Conservation (phyloP, 2,329 filamentous ascomycete genomes). For the Grosmannia serpens region DNA sequence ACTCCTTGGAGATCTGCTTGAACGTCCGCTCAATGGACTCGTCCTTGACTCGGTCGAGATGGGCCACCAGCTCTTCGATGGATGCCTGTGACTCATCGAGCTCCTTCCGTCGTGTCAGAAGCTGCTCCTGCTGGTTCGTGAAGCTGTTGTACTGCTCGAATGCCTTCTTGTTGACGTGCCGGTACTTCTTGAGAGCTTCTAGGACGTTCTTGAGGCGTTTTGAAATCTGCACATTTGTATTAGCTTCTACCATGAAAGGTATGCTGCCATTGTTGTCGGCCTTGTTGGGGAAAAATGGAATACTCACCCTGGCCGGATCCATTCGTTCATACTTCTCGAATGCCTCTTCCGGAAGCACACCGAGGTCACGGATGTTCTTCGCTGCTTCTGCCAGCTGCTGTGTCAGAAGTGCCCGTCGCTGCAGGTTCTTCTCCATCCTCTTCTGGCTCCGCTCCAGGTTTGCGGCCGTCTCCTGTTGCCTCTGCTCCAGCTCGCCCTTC, state of each 20-base stretch:
- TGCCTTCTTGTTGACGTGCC: conserved; percentile 98
- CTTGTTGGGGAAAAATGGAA: background rate
- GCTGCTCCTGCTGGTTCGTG: conserved; percentile 77
- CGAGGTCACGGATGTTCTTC: conserved; percentile 83
- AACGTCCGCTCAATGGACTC: conserved; percentile 98
- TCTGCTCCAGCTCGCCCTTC: conserved; percentile 54
- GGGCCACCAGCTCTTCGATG: conserved; percentile 84
- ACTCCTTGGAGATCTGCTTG: conserved; percentile 92
- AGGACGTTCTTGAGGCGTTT: conserved; percentile 78
- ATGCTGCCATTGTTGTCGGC: too few relatives aligned
- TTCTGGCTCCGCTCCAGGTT: conserved; percentile 80
- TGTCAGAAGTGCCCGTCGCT: conserved; percentile 71
- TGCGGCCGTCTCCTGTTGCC: conserved; percentile 63
- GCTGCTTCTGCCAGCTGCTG: conserved; percentile 69
- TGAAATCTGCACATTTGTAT: conserved; percentile 31
- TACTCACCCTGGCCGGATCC: conserved; percentile 60
- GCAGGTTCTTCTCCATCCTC: conserved; percentile 81
- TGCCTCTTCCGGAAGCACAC: conserved; percentile 85
- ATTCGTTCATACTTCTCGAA: conserved; percentile 84
- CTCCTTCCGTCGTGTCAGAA: conserved; percentile 75
- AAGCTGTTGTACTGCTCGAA: conserved; percentile 99
- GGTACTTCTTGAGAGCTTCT: conserved; percentile 88
- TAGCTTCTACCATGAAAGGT: background rate
- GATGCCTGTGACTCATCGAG: conserved; percentile 76
- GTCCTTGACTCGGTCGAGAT: conserved; percentile 90